Percentiles rank a stretch among this genome's conserved stretches.
These are phyloP conservation scores for Pycnococcus provasolii DNA, from an alignment of 139 green algal genomes.

Conservation along the genomic window DNA sequence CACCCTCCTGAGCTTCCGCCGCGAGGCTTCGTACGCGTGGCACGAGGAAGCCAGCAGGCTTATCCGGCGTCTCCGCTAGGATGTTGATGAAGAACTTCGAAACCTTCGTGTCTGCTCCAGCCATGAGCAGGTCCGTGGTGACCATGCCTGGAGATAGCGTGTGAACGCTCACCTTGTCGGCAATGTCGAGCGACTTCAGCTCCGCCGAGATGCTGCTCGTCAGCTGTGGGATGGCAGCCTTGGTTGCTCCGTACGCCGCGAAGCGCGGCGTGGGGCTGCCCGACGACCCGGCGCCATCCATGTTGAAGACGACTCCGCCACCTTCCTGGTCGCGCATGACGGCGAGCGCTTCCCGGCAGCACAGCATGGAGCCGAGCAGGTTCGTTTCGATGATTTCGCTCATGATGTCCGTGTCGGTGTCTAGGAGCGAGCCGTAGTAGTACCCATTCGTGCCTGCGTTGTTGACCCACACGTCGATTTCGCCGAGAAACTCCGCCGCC, in stretches of 20 bases:
- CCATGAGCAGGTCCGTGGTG: conserved; percentile 25
- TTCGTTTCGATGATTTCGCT: conserved; percentile 29
- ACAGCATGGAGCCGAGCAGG: conserved; percentile 24
- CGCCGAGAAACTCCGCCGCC: conserved; percentile 5
- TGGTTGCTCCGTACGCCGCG: conserved; percentile 27
- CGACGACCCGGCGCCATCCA: conserved; percentile 29
- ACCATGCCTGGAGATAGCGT: conserved; percentile 29
- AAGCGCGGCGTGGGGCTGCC: conserved; percentile 26
- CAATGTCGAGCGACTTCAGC: neutral
- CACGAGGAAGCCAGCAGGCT: conserved; percentile 8
- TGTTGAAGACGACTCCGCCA: conserved; percentile 30
- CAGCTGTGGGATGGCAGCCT: conserved; percentile 29
- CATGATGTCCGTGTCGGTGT: conserved; percentile 4
- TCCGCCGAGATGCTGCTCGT: conserved; percentile 14
- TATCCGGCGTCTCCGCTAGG: conserved; percentile 17
- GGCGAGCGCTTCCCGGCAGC: conserved; percentile 17
- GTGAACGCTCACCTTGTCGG: conserved; percentile 24
- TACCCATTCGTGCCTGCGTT: conserved; percentile 31
- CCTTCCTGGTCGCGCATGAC: conserved; percentile 20
- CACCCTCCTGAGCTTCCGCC: neutral
- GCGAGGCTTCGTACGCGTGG: neutral
- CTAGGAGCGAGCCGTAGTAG: conserved; percentile 19
- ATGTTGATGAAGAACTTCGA: conserved; percentile 29
- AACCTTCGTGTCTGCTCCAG: conserved; percentile 12
- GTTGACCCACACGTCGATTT: conserved; percentile 23